Evolutionary conservation across 169 alveolate species (phyloP), one percentile per base, ranked within the genome.

Genomic region (Toxoplasma gondii): DNA sequence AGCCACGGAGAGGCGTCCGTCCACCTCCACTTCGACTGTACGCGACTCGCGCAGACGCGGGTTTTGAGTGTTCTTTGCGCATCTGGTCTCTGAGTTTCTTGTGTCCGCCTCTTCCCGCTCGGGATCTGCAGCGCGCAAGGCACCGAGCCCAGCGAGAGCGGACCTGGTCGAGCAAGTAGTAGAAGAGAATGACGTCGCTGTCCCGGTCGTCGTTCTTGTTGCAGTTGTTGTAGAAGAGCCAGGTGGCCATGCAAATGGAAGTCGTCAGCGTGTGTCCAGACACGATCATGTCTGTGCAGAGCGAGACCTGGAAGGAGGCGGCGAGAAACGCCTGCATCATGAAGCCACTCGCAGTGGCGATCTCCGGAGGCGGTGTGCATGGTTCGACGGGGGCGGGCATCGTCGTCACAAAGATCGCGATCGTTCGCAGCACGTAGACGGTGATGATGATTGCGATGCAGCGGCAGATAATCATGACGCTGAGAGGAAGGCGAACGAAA

Each of bases 161-260:
- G 45, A 78, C 10, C 24, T 78, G 12, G 49, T 78, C 86, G 9
- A 7, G 39, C n/a, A 78, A 31, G 43, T 24, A 78, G 45, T 78
- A 78, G 22, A 78, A 78, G 29, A 38, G 43, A 31, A 78, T 78
- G 86, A 78, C 4, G 86, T 78, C 86, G 12, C 29, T 82, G 36
- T 82, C 90, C 67, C n/a, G 90, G 38, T 24, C 39, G 45, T 74
- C 84, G 43, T 74, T 41, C 84, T 74, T 74, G 27, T 82, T 82
- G 64, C 90, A 82, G 90, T 82, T 82, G 41, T 39, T 44, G 64
- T 82, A 82, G 90, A 43, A 82, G 39, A 82, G 90, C 90, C 90
- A 82, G 36, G 64, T 82, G 24, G 90, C 58, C 34, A 82, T 17
- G 39, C 90, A 82, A 0, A 82, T 9, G 41, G 54, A 22, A 38